Evolutionary conservation across 345 rosid genomes (phyloP), one percentile per base, ranked within the genome.

Genomic region (Corchorus capsularis): DNA sequence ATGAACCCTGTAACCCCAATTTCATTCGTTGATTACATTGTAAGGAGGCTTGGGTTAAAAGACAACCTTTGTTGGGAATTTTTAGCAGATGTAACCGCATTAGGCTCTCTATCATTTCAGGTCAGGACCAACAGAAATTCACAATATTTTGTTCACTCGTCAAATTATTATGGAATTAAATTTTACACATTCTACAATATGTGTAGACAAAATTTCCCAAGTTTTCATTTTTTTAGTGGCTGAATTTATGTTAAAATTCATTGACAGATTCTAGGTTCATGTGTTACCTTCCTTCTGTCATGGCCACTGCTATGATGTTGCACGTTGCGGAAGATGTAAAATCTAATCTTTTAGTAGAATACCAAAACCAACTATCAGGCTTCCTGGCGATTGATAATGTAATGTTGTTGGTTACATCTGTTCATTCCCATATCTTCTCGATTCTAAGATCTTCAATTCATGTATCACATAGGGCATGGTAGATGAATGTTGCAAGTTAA

Each of bases 1-100:
- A 90, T 92, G 93, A 86, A 89, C 71, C 97, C 97, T 11, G 87
- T 92, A 12, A 90, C 93, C 63, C 87, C 94, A 41, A 59, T 87
- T 50, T 85, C 94, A 3, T 92, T 90, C 71, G 74, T 92, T 49
- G 93, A 92, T 81, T 81, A 84, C 79, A 76, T 92, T 19, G 79
- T 86, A 9, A 86, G 91, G 83, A 89, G 87, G 81, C 86, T 92
- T n/a, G 89, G 89, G 4, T 80, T 90, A 37, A 87, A 81, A 83
- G 88, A 73, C 72, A 74, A 72, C 81, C 83, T 85, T 57, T 87
- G 87, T 47, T 77, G 79, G 83, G 90, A 90, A 76, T 87, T 92
- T 69, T 87, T 69, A 72, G 82, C 77, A 86, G 90, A 79, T 90
- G 89, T 55, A 84, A 89, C 77, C 69, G 41, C 27, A 71, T 79